These are phyloP conservation scores for Pseudophaeomoniella oleicola DNA, from an alignment of 2,329 filamentous ascomycete species.

Conservation along the genomic window DNA sequence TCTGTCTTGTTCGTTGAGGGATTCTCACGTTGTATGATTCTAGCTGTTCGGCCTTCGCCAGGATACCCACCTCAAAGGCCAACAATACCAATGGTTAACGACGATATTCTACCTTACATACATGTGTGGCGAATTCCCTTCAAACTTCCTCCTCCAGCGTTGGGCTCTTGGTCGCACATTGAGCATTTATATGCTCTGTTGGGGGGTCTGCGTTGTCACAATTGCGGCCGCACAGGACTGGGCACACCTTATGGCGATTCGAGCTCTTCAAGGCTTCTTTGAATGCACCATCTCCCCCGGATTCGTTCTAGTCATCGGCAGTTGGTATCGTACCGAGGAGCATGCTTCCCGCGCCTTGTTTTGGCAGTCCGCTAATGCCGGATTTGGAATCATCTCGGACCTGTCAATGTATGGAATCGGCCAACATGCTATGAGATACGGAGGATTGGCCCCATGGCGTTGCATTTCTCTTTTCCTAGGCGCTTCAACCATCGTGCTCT, in stretches of 20 bases:
- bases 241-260: constrained; percentile 19
- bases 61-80: constrained; percentile 14
- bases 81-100: constrained; percentile 10
- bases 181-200: constrained; percentile 15
- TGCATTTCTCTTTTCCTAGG: constrained; percentile 10
- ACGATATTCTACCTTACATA: constrained; percentile 16
- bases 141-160: constrained; percentile 16
- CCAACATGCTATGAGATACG: constrained; percentile 7
- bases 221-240: constrained; percentile 13
- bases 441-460: constrained; percentile 9
- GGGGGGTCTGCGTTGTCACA: constrained; percentile 12
- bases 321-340: constrained; percentile 20
- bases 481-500: constrained; percentile 7
- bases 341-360: constrained; percentile 19
- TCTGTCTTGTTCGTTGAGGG: not conserved
- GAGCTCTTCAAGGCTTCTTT: constrained; percentile 21
- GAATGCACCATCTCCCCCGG: constrained; percentile 22
- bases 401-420: constrained; percentile 10
- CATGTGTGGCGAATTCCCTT: constrained; percentile 18
- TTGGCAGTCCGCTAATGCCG: constrained; percentile 22
- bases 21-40: constrained; percentile 7
- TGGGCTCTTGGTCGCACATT: constrained; percentile 13
- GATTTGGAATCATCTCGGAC: constrained; percentile 14
- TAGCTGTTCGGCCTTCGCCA: constrained; percentile 20
- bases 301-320: constrained; percentile 19